Base-by-base conservation (phyloP, 2,329 filamentous ascomycete species). In the Ceratocystis diversiconidia region DNA sequence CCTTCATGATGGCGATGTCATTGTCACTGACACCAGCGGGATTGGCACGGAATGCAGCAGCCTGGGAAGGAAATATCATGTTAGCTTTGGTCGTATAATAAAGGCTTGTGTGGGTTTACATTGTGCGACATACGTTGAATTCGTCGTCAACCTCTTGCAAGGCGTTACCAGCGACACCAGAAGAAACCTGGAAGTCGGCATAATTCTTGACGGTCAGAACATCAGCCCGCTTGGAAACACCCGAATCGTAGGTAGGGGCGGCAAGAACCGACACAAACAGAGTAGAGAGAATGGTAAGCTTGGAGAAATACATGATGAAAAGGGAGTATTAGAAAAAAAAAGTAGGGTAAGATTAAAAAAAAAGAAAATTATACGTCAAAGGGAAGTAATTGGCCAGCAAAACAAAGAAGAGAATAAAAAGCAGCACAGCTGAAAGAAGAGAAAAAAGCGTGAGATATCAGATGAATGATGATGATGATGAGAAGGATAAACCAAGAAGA, bases 131-230 rank as follows among this genome's bases (percentile, higher is more conserved):
- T 72, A 80, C 80, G 0, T 81, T 79, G 70, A 84, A 83, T 68
- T 80, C 79, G 64, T 78, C 77, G 59, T 80, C 74, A 64, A 81
- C 81, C 72, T 83, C 80, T 1, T 73, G 77, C 22, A 82, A 75
- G 12, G 80, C 81, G 59, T 82, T 78, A 63, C 82, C 80, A 25
- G 77, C 79, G 8, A 76, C 73, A 2, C 81, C 81, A 57, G 76
- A 76, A 0, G 79, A 79, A 62, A 84, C 74, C 69, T 78, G 77
- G 72, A 83, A 82, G 43, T 76, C 68, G 48, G 72, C 69, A 67
- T 75, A 76, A 65, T 68, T 41, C 63, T 71, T 69, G n/a, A 68
- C 68, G 0, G 70, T 70, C 60, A 75, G 71, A 59, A 74, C 69
- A 25, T 70, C 72, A 41, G 73, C 71, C 63, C 66, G 66, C 68